Base-by-base conservation (phyloP, 306 rosid genomes). In the Cucumis melo region DNA sequence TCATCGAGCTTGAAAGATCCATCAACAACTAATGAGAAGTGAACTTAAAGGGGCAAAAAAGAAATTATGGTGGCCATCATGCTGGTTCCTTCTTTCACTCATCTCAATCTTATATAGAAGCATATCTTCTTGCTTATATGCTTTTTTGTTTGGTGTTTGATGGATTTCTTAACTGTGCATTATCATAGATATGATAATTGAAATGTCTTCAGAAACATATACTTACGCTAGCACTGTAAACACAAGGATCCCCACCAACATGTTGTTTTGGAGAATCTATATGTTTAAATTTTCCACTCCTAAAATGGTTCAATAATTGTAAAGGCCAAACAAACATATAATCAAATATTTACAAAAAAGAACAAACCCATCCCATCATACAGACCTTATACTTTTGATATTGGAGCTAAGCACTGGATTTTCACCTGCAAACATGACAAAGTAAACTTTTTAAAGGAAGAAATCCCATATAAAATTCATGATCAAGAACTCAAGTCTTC, bases 141-240 rank as follows among this genome's bases (percentile, higher is more conserved):
- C 12, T 8, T n/a, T 58, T 58, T 58, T 23, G 6, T 58, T 58
- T n/a, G 63, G 32, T 9, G 1, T 58, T n/a, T 58, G 10, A 21
- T 58, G 63, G 10, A 58, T 58, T 58, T 21, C 32, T 58, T 19
- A 21, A 8, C 13, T 21, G 20, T 17, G 2, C 57, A 53, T 17
- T 53, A 27, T 27, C 32, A 27, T 1, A 2, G 32, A 27, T 27
- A 1, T 1, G 38, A 68, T 10, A 39, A 68, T 44, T 3, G 58
- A 46, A 71, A 46, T 5, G 16, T 12, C 58, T 50, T 59, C 41
- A 7, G 19, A 68, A 54, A 73, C 8, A 20, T 71, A 20, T 73
- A 90, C 98, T 90, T 90, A 93, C 98, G 92, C 98, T 82, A 90
- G 78, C 66, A 93, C 98, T 0, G 98, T 93, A 87, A 93, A 93